phyloP scores from a whole-genome alignment of 192 early-diverging fungal species.

The Coemansia umbellata region DNA sequence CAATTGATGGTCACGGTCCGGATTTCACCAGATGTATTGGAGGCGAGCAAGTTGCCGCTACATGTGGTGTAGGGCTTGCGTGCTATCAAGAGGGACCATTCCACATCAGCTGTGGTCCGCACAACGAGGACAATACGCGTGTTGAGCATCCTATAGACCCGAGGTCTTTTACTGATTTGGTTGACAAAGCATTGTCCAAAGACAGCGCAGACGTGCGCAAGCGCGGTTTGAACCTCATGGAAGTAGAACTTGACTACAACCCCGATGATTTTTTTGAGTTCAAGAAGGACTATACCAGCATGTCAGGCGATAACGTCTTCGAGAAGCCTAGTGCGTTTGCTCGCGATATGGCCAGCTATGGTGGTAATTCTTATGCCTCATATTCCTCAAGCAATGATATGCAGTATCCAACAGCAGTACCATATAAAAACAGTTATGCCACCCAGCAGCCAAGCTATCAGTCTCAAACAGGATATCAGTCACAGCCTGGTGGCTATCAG shows the following conservation, averaged over 20 bases:
- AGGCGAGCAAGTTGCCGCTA: conserved; percentile 7
- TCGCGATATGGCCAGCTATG: conserved; percentile 28
- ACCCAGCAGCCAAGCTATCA: not conserved
- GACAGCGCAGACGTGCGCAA: conserved; percentile 1
- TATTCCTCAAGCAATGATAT: not conserved
- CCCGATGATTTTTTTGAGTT: conserved; percentile 9
- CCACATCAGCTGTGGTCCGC: conserved; percentile 24
- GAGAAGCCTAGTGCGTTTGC: conserved; percentile 33
- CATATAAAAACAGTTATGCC: not conserved
- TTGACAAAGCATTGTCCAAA: too few species aligned
- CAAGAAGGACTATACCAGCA: conserved; percentile 9
- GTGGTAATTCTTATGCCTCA: not conserved
- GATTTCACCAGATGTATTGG: too few species aligned
- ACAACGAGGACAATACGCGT: conserved; percentile 7
- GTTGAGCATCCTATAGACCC: conserved; percentile 6
- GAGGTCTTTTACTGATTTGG: not conserved
- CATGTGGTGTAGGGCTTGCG: conserved; percentile 10
- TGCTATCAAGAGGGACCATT: conserved; percentile 24
- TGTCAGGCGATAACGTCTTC: conserved; percentile 6
- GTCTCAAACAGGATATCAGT: too few species aligned
- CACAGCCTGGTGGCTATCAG: too few species aligned
- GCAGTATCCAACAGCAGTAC: not conserved
- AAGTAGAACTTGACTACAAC: conserved; percentile 28
- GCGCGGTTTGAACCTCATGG: conserved; percentile 16
- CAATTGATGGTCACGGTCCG: too few species aligned